Evolutionary conservation across 2,329 filamentous ascomycete genomes (phyloP).

Genomic region (Colletotrichum filicis): DNA sequence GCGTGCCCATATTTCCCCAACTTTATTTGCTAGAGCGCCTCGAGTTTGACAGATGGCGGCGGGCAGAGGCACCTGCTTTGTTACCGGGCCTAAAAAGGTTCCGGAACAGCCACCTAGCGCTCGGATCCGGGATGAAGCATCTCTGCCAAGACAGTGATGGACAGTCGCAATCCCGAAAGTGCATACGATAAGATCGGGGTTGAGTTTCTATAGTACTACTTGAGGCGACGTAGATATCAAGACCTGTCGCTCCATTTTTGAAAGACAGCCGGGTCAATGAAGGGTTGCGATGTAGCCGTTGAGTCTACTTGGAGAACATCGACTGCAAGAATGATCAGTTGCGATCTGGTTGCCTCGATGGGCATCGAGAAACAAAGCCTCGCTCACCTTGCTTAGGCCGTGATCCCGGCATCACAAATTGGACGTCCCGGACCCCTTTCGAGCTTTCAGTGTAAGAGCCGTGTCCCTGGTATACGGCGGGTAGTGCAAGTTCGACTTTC

Average conservation of each 20-base stretch:
- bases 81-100: background rate
- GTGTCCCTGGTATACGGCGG: slow-evolving; percentile 29
- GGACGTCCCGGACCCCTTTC: slow-evolving; percentile 24
- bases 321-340: slow-evolving; percentile 20
- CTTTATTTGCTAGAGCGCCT: background rate
- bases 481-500: slow-evolving; percentile 21
- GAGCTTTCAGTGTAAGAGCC: slow-evolving; percentile 34
- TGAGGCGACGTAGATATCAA: background rate
- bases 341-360: background rate
- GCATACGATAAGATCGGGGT: background rate
- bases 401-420: slow-evolving; percentile 31
- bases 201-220: too few relatives aligned
- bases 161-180: background rate
- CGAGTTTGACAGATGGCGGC: background rate
- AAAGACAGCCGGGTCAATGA: slow-evolving; percentile 35
- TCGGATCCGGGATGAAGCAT: background rate
- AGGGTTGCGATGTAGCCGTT: slow-evolving; percentile 37
- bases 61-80: background rate
- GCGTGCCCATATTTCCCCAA: background rate
- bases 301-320: slow-evolving; percentile 37
- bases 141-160: too few relatives aligned
- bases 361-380: background rate
- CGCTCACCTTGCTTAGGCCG: slow-evolving; percentile 20
- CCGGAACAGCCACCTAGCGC: background rate
- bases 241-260: slow-evolving; percentile 24